Base-by-base conservation (phyloP, 805 yeast species). In the Suhomyces emberorum region DNA sequence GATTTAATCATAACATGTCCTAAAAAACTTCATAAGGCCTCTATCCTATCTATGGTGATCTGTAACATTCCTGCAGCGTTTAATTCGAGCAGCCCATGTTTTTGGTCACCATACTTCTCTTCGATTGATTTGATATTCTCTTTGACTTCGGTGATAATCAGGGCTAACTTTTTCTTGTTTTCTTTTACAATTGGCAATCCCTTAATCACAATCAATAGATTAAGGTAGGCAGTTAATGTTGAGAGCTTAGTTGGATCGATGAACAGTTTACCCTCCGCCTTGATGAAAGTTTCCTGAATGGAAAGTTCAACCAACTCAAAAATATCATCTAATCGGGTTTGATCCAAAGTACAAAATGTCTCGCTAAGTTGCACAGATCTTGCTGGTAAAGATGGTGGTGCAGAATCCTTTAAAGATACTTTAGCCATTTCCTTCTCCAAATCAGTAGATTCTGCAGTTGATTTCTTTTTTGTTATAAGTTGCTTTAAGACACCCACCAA, bases 401-500 rank as follows among this genome's bases (percentile, higher is more conserved):
- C 36, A 14, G 26, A 44, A 36, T 35, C 31, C 37, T n/a, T 20
- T 15, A n/a, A 15, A 9, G 19, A 21, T n/a, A 15, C n/a, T 22
- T 36, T 33, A 7, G 16, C 16, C 15, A 26, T 4, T 2, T 23
- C 14, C 14, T 19, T 32, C 11, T 15, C 28, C 10, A 27, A 31
- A 17, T 7, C 20, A n/a, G 27, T 28, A n/a, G n/a, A n/a, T n/a
- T 32, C 38, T 5, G 15, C 15, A 16, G 20, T 30, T 14, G 21
- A 18, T 45, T 43, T 49, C 12, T 51, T 49, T 43, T 74, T 70
- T 4, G 72, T 48, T 45, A 79, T 56, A 43, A 88, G 65, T 47
- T 81, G 87, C 54, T 83, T 87, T 51, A 88, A 70, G 16, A 87
- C 77, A 3, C 81, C 77, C 12, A 87, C 72, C 24, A 79, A 60